Conservation (phyloP, 805 yeast species). For the Sungouiozyma intestinalis region DNA sequence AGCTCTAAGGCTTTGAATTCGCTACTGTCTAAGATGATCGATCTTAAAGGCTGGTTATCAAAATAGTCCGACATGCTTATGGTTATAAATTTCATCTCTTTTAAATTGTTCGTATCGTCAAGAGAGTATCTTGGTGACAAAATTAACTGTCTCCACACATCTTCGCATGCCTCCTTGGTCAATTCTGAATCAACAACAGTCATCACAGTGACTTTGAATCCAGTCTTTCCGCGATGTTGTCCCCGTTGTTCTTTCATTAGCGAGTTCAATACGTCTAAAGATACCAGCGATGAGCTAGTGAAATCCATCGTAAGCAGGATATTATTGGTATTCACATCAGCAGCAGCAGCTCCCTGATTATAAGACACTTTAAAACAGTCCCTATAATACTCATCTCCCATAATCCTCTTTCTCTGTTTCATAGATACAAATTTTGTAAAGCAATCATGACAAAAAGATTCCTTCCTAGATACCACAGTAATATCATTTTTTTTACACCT, state of each 20-base stretch:
- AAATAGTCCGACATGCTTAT: constrained; percentile 35
- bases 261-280: constrained; percentile 55
- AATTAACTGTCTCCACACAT: constrained; percentile 7
- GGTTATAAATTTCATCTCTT: constrained; percentile 32
- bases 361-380: constrained; percentile 44
- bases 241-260: constrained; percentile 50
- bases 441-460: constrained; percentile 35
- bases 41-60: constrained; percentile 21
- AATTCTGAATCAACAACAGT: constrained; percentile 21
- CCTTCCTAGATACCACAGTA: constrained; percentile 23
- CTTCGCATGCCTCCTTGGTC: constrained; percentile 9
- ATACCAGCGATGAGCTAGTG: constrained; percentile 54
- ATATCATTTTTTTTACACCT: constrained; percentile 17
- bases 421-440: constrained; percentile 63
- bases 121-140: constrained; percentile 12
- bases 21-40: constrained; percentile 28
- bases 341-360: constrained; percentile 16
- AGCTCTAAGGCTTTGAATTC: constrained; percentile 9
- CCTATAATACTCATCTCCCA: constrained; percentile 52
- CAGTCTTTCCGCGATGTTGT: constrained; percentile 56
- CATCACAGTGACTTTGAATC: constrained; percentile 50
- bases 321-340: constrained; percentile 15
- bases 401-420: constrained; percentile 74
- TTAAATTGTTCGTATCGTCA: constrained; percentile 8
- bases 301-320: constrained; percentile 47